Conservation (phyloP, 768 basidiomycete species). For the Tricholoma furcatifolium region DNA sequence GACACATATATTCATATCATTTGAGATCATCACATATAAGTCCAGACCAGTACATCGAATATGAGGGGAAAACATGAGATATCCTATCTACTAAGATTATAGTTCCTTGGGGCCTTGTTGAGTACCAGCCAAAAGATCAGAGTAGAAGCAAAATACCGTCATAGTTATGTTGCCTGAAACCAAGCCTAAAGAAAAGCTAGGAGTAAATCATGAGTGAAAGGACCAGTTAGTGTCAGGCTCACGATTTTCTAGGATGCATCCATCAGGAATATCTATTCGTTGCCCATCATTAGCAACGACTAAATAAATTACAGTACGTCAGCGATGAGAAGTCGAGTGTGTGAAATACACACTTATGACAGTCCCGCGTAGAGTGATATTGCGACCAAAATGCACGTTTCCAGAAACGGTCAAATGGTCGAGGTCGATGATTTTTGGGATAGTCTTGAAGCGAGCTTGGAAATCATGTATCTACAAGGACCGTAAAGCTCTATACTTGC, state of each 20-base stretch:
- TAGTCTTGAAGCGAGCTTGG: slow-evolving; percentile 79
- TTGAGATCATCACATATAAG: background rate
- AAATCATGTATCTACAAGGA: slow-evolving; percentile 58
- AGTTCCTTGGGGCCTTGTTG: slow-evolving; percentile 6
- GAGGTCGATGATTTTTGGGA: slow-evolving; percentile 73
- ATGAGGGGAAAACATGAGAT: background rate
- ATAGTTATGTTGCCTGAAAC: slow-evolving; percentile 76
- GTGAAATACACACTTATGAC: slow-evolving; percentile 52
- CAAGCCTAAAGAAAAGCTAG: slow-evolving; percentile 47
- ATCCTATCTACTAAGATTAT: background rate
- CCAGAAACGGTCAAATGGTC: slow-evolving; percentile 84
- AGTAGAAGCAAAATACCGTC: slow-evolving; percentile 44
- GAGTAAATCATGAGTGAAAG: background rate
- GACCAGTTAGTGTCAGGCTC: slow-evolving; percentile 17
- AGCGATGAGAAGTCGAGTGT: background rate
- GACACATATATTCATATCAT: background rate
- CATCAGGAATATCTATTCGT: slow-evolving; percentile 66
- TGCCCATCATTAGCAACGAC: slow-evolving; percentile 65
- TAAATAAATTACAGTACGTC: slow-evolving; percentile 5
- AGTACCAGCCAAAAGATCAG: background rate
- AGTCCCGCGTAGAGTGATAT: slow-evolving; percentile 71
- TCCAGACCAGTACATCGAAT: background rate
- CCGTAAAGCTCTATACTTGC: slow-evolving; percentile 11
- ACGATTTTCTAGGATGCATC: slow-evolving; percentile 59
- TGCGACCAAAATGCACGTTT: slow-evolving; percentile 72